Conservation (phyloP, 208 protist species). For the Wallacemonas sp. region DNA sequence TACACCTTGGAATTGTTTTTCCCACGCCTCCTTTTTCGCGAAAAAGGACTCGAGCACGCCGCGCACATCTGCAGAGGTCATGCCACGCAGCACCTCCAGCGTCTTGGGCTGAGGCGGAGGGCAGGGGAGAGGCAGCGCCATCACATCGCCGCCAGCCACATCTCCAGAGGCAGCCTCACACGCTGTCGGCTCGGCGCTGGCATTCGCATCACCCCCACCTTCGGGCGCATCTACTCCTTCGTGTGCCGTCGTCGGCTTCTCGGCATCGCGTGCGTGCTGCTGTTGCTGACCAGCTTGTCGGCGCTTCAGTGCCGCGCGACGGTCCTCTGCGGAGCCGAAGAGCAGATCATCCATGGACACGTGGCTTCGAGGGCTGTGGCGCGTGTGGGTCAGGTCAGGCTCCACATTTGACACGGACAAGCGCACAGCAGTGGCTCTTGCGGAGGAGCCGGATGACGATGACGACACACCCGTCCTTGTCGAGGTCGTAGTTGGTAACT, state of each 20-base stretch:
- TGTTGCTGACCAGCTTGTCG: not conserved
- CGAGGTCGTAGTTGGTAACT: not conserved
- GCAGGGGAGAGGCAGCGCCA: conserved; percentile 20
- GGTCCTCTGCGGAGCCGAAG: conserved; percentile 20
- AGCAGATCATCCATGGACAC: conserved; percentile 37
- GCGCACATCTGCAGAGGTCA: conserved; percentile 74
- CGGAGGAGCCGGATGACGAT: not conserved
- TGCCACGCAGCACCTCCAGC: conserved; percentile 36
- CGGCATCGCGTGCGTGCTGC: too few relatives aligned
- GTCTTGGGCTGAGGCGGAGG: conserved; percentile 15
- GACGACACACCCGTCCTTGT: not conserved
- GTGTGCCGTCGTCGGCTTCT: not conserved
- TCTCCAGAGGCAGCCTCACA: too few relatives aligned
- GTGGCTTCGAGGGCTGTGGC: not conserved
- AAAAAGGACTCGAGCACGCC: conserved; percentile 69
- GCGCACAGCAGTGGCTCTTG: not conserved
- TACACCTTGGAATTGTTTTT: conserved; percentile 28
- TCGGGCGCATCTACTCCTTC: not conserved
- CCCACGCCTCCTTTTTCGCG: conserved; percentile 26
- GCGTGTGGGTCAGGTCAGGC: too few relatives aligned
- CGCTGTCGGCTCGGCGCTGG: too few relatives aligned
- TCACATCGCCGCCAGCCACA: conserved; percentile 28
- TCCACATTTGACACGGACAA: too few relatives aligned
- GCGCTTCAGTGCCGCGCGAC: not conserved
- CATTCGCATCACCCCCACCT: conserved; percentile 23